A percentile compares a stretch with the other conserved stretches of the same genome.
Evolutionary conservation across 1,139 yeast species (phyloP).

Genomic region (Pichia cactophila): DNA sequence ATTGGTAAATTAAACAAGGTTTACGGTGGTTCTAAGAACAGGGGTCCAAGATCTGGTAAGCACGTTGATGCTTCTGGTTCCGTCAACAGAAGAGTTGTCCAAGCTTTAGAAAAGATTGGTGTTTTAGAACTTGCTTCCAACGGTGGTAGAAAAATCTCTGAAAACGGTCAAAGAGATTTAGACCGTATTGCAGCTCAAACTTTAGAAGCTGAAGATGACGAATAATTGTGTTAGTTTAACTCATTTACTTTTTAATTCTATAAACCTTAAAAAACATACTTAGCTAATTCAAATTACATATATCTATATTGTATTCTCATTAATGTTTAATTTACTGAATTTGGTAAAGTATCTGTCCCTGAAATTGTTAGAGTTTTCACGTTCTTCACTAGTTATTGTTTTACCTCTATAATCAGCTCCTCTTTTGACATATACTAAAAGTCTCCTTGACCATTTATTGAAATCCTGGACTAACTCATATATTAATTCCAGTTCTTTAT

Average conservation of each 20-base stretch:
- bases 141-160: constrained; percentile 99
- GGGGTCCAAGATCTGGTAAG: constrained; percentile 98
- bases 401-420: constrained; percentile 53
- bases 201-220: constrained; percentile 76
- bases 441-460: constrained; percentile 85
- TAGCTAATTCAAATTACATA: not conserved
- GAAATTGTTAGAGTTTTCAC: constrained; percentile 47
- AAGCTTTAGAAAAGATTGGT: constrained; percentile 97
- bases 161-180: constrained; percentile 99
- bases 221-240: constrained; percentile 27
- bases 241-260: constrained; percentile 5
- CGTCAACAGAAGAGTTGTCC: constrained; percentile 96
- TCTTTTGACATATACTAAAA: constrained; percentile 70
- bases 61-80: constrained; percentile 99
- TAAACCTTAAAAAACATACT: constrained; percentile 1
- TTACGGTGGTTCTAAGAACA: constrained; percentile 99
- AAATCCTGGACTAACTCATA: constrained; percentile 82
- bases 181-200: constrained; percentile 99
- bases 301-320: constrained; percentile 1
- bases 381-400: constrained; percentile 36
- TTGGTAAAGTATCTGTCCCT: constrained; percentile 76
- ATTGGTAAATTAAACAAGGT: constrained; percentile 98
- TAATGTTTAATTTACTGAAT: constrained; percentile 28
- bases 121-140: constrained; percentile 93
- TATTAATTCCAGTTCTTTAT: constrained; percentile 59